Evolutionary conservation across 768 basidiomycete genomes (phyloP).

Genomic region (Gymnopilus dilepis): DNA sequence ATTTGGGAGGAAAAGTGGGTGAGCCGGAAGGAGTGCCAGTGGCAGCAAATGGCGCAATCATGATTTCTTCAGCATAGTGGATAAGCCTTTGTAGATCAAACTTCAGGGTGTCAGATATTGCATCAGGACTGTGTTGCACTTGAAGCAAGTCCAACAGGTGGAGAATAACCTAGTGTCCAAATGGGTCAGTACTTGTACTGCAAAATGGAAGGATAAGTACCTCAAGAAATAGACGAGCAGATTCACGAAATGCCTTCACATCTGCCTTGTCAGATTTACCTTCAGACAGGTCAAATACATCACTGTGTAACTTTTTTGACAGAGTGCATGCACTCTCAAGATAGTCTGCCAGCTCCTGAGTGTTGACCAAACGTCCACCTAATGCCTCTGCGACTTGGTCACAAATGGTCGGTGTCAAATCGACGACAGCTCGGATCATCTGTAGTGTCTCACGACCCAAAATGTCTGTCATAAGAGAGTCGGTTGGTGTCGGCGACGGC

Average conservation of each 20-base stretch:
- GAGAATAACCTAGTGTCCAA: slow-evolving; percentile 64
- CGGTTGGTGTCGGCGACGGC: slow-evolving; percentile 44
- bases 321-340: slow-evolving; percentile 67
- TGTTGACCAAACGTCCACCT: slow-evolving; percentile 45
- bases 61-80: slow-evolving; percentile 84
- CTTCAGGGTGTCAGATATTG: slow-evolving; percentile 59
- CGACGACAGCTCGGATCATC: slow-evolving; percentile 78
- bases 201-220: slow-evolving; percentile 35
- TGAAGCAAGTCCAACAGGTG: slow-evolving; percentile 78
- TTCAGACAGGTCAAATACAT: slow-evolving; percentile 62
- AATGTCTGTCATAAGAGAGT: slow-evolving; percentile 58
- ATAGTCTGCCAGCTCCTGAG: slow-evolving; percentile 53
- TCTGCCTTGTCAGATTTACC: slow-evolving; percentile 53
- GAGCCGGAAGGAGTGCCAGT: slow-evolving; percentile 63
- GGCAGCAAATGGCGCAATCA: slow-evolving; percentile 84
- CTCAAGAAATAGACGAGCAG: slow-evolving; percentile 84
- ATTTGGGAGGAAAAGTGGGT: slow-evolving; percentile 47
- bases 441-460: slow-evolving; percentile 82
- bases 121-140: slow-evolving; percentile 61
- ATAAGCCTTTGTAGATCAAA: slow-evolving; percentile 77
- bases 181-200: not conserved
- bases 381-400: slow-evolving; percentile 76
- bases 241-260: slow-evolving; percentile 69
- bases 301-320: slow-evolving; percentile 65
- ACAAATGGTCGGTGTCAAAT: slow-evolving; percentile 84